Evolutionary conservation across 257 asterid genomes (phyloP).

Genomic region (Solanum pennellii): DNA sequence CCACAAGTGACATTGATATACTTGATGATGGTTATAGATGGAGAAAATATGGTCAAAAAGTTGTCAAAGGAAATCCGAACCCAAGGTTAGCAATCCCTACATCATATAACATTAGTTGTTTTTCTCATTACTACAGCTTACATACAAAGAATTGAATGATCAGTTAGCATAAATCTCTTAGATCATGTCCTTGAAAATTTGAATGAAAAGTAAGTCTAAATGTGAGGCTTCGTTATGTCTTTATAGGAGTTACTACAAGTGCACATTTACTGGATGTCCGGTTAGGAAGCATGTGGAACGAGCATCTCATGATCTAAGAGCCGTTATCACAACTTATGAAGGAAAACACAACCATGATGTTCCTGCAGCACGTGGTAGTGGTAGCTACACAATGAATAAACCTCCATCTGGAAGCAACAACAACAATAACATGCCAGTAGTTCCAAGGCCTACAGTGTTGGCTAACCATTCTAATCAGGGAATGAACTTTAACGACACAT

Average conservation of each 20-base stretch:
- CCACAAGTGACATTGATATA: slow-evolving; percentile 91
- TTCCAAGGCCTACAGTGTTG: slow-evolving; percentile 39
- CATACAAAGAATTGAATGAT: not conserved
- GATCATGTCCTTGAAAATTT: not conserved
- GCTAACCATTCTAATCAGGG: slow-evolving; percentile 21
- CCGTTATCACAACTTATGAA: slow-evolving; percentile 85
- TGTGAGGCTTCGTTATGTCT: not conserved
- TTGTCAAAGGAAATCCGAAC: slow-evolving; percentile 89
- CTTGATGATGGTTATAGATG: slow-evolving; percentile 95
- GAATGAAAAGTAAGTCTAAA: not conserved
- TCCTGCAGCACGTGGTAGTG: slow-evolving; percentile 85
- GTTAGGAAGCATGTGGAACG: slow-evolving; percentile 92
- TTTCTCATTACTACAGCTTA: not conserved
- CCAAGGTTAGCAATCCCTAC: slow-evolving; percentile 47
- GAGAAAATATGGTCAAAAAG: slow-evolving; percentile 96
- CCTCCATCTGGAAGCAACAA: slow-evolving; percentile 19
- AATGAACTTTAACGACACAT: slow-evolving; percentile 21
- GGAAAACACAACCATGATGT: slow-evolving; percentile 94
- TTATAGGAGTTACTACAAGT: slow-evolving; percentile 90
- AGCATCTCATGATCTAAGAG: slow-evolving; percentile 71
- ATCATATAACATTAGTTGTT: not conserved
- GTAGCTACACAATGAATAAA: slow-evolving; percentile 30
- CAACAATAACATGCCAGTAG: slow-evolving; percentile 11
- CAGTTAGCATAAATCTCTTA: not conserved
- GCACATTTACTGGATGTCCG: slow-evolving; percentile 70